Evolutionary conservation across 768 basidiomycete species (phyloP).

Genomic region (Floccularia luteovirens): DNA sequence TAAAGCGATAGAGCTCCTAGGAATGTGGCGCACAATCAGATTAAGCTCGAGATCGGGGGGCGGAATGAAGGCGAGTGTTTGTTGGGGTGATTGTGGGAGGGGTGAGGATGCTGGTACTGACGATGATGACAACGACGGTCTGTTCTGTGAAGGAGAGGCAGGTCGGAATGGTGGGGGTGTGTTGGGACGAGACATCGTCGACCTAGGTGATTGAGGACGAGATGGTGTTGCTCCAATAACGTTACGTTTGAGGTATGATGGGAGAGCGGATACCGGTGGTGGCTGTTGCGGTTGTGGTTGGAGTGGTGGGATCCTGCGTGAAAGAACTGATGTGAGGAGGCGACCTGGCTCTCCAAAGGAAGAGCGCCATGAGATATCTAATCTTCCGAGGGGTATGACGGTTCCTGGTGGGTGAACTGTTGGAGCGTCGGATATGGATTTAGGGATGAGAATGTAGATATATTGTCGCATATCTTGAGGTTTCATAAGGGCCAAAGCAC

Average conservation of each 20-base stretch:
- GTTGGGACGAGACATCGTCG: slow-evolving; percentile 34
- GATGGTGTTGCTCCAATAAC: slow-evolving; percentile 30
- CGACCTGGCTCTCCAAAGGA: slow-evolving; percentile 82
- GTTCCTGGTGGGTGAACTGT: slow-evolving; percentile 55
- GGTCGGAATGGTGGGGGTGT: slow-evolving; percentile 45
- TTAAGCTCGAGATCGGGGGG: slow-evolving; percentile 45
- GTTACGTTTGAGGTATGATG: slow-evolving; percentile 63
- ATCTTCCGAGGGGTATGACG: slow-evolving; percentile 72
- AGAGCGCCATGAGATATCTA: slow-evolving; percentile 87
- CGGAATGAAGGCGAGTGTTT: slow-evolving; percentile 12
- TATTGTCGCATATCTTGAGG: slow-evolving; percentile 86
- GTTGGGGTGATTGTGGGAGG: slow-evolving; percentile 25
- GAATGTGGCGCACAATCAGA: slow-evolving; percentile 44
- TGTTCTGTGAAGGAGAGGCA: slow-evolving; percentile 35
- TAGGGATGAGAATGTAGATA: slow-evolving; percentile 72
- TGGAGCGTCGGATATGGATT: slow-evolving; percentile 31
- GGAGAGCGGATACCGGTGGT: slow-evolving; percentile 52
- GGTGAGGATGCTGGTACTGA: slow-evolving; percentile 24
- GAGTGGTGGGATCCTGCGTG: slow-evolving; percentile 65
- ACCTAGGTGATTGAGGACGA: slow-evolving; percentile 40
- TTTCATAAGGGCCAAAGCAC: slow-evolving; percentile 63
- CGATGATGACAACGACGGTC: too few species aligned
- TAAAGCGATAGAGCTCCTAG: slow-evolving; percentile 33
- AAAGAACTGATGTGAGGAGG: slow-evolving; percentile 82
- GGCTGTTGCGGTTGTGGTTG: slow-evolving; percentile 35